Conservation (phyloP, 1,284 basidiomycete species). For the Tausonia pullulans region DNA sequence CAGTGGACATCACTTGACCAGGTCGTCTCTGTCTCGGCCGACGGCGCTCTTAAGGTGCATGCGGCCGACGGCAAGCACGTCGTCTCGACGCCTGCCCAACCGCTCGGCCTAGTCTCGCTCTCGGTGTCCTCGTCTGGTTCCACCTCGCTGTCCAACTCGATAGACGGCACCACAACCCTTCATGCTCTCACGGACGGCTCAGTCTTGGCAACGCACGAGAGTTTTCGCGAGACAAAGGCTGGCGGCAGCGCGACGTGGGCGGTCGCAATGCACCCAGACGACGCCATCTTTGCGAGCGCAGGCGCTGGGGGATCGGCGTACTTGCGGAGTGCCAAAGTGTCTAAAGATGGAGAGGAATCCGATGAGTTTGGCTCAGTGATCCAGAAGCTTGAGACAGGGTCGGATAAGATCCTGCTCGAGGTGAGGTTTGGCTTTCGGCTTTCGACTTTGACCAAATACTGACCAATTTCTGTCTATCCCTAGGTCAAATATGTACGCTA, state of each 20-base stretch:
- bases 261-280: constrained; percentile 61
- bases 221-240: constrained; percentile 47
- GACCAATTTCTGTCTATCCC: not conserved
- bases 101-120: constrained; percentile 60
- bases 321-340: constrained; percentile 38
- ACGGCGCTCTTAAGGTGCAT: constrained; percentile 60
- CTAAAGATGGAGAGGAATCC: constrained; percentile 21
- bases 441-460: not conserved
- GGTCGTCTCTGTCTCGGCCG: constrained; percentile 57
- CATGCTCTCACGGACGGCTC: constrained; percentile 54
- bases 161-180: constrained; percentile 65
- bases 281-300: constrained; percentile 62
- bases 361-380: constrained; percentile 42
- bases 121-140: constrained; percentile 54
- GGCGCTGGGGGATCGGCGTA: constrained; percentile 54
- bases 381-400: constrained; percentile 48
- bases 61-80: constrained; percentile 47
- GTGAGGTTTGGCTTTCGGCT: constrained; percentile 55
- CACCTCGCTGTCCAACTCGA: constrained; percentile 57
- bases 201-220: constrained; percentile 54
- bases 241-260: constrained; percentile 46
- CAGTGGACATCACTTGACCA: constrained; percentile 54
- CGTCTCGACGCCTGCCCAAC: constrained; percentile 52
- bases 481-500: not conserved
- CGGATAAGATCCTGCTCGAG: constrained; percentile 69